Conservation (phyloP, 768 basidiomycete genomes). For the Cyclocybe aegerita region DNA sequence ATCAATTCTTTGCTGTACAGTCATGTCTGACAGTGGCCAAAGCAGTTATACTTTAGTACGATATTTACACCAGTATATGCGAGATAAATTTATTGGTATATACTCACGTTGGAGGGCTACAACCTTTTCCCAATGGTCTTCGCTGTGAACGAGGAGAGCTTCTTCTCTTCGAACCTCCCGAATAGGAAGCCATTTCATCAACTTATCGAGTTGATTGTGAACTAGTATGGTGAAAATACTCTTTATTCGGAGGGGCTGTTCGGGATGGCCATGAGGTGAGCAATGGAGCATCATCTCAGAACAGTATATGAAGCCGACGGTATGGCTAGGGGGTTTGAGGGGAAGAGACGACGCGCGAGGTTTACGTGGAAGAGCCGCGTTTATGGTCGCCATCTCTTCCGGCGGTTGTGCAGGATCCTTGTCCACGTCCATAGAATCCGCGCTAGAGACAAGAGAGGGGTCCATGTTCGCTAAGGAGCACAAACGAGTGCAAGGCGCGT, state of each 20-base stretch:
- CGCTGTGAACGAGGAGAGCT: conserved; percentile 85
- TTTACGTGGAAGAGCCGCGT: conserved; percentile 6
- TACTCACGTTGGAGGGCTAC: conserved; percentile 77
- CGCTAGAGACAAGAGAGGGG: background rate
- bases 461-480: too few species aligned
- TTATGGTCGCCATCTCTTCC: background rate
- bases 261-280: conserved; percentile 53
- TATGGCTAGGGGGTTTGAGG: conserved; percentile 33
- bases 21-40: conserved; percentile 54
- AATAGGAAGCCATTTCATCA: conserved; percentile 80
- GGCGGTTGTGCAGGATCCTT: conserved; percentile 1
- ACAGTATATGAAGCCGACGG: conserved; percentile 87
- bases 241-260: conserved; percentile 85
- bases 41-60: conserved; percentile 12
- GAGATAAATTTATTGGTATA: conserved; percentile 8
- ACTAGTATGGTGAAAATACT: conserved; percentile 69
- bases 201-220: conserved; percentile 53
- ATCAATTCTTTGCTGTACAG: conserved; percentile 69
- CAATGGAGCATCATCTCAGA: conserved; percentile 84
- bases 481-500: too few species aligned
- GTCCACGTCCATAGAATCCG: conserved; percentile 20
- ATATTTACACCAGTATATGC: conserved; percentile 1
- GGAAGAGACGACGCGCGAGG: conserved; percentile 47
- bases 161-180: conserved; percentile 75
- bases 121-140: conserved; percentile 91